phyloP scores from a whole-genome alignment of 2,329 filamentous ascomycete genomes.

The Coleophoma eucalyptorum region DNA sequence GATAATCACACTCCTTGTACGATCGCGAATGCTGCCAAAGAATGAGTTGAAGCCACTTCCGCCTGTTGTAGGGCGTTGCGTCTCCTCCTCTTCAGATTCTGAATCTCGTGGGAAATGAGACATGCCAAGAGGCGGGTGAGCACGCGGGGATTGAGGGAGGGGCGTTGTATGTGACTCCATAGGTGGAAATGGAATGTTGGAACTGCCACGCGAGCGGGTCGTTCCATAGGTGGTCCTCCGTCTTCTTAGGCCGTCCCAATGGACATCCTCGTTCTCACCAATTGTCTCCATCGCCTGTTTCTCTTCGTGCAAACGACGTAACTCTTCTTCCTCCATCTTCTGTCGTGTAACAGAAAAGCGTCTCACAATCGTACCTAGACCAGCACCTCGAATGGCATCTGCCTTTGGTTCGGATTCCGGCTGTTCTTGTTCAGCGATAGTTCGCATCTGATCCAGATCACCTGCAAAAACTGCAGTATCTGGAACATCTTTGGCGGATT shows the following conservation, averaged over 20 bases:
- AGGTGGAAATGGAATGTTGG: slow-evolving; percentile 23
- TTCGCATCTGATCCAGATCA: slow-evolving; percentile 91
- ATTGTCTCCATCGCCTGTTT: slow-evolving; percentile 70
- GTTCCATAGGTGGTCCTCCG: slow-evolving; percentile 52
- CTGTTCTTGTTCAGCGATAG: slow-evolving; percentile 91
- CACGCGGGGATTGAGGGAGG: slow-evolving; percentile 9
- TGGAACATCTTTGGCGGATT: slow-evolving; percentile 95
- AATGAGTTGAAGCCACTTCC: slow-evolving; percentile 47
- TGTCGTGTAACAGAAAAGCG: slow-evolving; percentile 72
- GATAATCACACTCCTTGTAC: slow-evolving; percentile 31
- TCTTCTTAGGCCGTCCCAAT: slow-evolving; percentile 88
- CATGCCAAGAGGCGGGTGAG: slow-evolving; percentile 82
- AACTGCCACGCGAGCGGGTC: slow-evolving; percentile 22
- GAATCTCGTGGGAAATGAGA: slow-evolving; percentile 72
- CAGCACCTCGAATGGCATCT: slow-evolving; percentile 84
- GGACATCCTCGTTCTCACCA: slow-evolving; percentile 69
- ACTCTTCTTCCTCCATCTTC: slow-evolving; percentile 77
- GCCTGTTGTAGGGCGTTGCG: slow-evolving; percentile 39
- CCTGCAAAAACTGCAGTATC: slow-evolving; percentile 89
- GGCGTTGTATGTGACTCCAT: slow-evolving; percentile 21
- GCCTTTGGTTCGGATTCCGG: slow-evolving; percentile 96
- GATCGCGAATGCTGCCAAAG: slow-evolving; percentile 49
- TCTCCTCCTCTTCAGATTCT: slow-evolving; percentile 51
- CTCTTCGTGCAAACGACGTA: slow-evolving; percentile 75
- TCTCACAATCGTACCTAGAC: slow-evolving; percentile 72